phyloP scores from a whole-genome alignment of 345 rosid species.

The Linum lewisii region DNA sequence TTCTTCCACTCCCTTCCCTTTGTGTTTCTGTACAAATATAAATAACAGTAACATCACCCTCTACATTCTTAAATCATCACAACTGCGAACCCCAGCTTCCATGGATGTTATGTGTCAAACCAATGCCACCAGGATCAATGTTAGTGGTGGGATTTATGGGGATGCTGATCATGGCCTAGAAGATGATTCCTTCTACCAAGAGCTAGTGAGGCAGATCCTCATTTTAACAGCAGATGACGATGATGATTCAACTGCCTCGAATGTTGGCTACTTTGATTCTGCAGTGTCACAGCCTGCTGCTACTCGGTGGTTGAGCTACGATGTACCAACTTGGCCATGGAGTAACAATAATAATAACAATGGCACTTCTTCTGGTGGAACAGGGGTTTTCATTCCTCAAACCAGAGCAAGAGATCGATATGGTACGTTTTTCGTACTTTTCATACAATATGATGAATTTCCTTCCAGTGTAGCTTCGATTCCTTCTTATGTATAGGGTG shows the following conservation, averaged over 20 bases:
- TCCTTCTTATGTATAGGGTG: not conserved
- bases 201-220: slow-evolving; percentile 24
- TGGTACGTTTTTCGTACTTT: slow-evolving; percentile 5
- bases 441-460: not conserved
- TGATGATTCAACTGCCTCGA: not conserved
- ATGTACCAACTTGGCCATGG: slow-evolving; percentile 6
- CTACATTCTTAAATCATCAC: not conserved
- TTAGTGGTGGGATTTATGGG: not conserved
- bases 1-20: not conserved
- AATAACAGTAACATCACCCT: not conserved
- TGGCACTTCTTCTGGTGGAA: slow-evolving; percentile 3
- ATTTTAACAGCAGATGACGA: slow-evolving; percentile 21
- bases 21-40: not conserved
- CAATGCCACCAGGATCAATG: not conserved
- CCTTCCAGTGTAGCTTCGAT: not conserved
- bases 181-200: slow-evolving; percentile 17
- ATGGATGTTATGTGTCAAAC: not conserved
- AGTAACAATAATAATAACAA: slow-evolving; percentile 9
- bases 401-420: not conserved
- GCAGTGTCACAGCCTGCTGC: not conserved
- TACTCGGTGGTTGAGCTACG: not conserved
- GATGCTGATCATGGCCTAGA: slow-evolving; percentile 1
- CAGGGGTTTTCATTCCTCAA: slow-evolving; percentile 18
- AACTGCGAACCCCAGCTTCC: not conserved
- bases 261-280: not conserved